Percentiles rank a stretch among this genome's conserved stretches.
phyloP scores from a whole-genome alignment of 331 rosid genomes.

The Spiraea crenata region DNA sequence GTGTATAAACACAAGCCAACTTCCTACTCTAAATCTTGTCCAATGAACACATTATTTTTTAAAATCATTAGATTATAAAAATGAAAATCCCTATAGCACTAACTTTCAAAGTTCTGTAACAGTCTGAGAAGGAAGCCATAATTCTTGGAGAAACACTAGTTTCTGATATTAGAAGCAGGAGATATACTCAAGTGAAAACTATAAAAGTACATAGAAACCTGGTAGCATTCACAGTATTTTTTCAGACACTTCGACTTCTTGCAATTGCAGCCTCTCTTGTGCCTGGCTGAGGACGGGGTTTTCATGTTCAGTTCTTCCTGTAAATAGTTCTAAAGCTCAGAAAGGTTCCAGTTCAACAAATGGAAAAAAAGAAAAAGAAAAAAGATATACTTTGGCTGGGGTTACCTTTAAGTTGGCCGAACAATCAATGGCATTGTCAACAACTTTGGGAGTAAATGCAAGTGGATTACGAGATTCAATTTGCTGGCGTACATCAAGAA shows the following conservation, averaged over 20 bases:
- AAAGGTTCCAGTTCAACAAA: background rate
- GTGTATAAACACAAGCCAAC: background rate
- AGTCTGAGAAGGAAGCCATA: background rate
- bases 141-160: background rate
- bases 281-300: conserved; percentile 25
- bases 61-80: background rate
- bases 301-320: conserved; percentile 23
- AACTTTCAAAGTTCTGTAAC: background rate
- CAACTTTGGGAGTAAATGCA: conserved; percentile 37
- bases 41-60: background rate
- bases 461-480: conserved; percentile 26
- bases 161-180: background rate
- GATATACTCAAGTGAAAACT: background rate
- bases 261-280: conserved; percentile 49
- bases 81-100: background rate
- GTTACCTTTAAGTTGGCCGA: conserved; percentile 23
- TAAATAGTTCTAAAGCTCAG: conserved; percentile 12
- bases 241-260: conserved; percentile 32
- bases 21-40: background rate
- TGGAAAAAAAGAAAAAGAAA: background rate
- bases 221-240: conserved; percentile 39
- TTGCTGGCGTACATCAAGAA: conserved; percentile 5
- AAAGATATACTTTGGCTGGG: background rate
- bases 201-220: conserved; percentile 24
- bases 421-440: conserved; percentile 11